Evolutionary conservation across 1,284 basidiomycete species (phyloP).

Genomic region (Cutaneotrichosporon dermatis): DNA sequence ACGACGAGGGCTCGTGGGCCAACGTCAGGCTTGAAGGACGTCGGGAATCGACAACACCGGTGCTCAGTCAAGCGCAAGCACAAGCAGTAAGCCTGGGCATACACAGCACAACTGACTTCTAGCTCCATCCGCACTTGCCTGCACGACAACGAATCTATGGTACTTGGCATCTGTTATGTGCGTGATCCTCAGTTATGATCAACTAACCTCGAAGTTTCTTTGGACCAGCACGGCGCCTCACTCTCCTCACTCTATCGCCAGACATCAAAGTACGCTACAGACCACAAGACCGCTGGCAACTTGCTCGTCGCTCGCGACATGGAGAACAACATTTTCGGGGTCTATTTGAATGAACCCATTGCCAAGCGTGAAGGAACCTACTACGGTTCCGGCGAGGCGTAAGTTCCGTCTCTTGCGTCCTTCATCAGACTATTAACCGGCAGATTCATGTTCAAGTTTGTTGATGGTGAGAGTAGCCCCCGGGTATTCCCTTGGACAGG

Average conservation of each 20-base stretch:
- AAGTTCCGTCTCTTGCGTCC: slow-evolving; percentile 41
- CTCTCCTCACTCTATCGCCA: slow-evolving; percentile 77
- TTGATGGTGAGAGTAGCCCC: slow-evolving; percentile 39
- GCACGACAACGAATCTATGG: slow-evolving; percentile 71
- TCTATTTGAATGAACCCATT: slow-evolving; percentile 72
- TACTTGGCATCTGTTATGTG: slow-evolving; percentile 80
- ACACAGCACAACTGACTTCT: background rate
- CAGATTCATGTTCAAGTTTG: slow-evolving; percentile 70
- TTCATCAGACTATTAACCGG: background rate
- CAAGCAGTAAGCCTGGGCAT: slow-evolving; percentile 5
- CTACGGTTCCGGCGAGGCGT: slow-evolving; percentile 83
- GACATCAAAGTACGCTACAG: slow-evolving; percentile 50
- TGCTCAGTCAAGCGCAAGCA: slow-evolving; percentile 50
- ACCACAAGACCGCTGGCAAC: slow-evolving; percentile 50
- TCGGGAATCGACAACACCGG: slow-evolving; percentile 56
- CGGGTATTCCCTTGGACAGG: slow-evolving; percentile 84
- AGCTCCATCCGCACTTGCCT: slow-evolving; percentile 72
- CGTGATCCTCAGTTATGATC: slow-evolving; percentile 9
- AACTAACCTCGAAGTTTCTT: slow-evolving; percentile 52
- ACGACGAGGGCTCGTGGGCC: slow-evolving; percentile 39
- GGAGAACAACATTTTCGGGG: slow-evolving; percentile 66
- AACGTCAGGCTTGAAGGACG: slow-evolving; percentile 52
- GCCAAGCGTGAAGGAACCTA: slow-evolving; percentile 59
- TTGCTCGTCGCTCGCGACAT: slow-evolving; percentile 61
- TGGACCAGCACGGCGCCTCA: slow-evolving; percentile 93